phyloP scores from a whole-genome alignment of 169 alveolate genomes.

The Babesia caballi region DNA sequence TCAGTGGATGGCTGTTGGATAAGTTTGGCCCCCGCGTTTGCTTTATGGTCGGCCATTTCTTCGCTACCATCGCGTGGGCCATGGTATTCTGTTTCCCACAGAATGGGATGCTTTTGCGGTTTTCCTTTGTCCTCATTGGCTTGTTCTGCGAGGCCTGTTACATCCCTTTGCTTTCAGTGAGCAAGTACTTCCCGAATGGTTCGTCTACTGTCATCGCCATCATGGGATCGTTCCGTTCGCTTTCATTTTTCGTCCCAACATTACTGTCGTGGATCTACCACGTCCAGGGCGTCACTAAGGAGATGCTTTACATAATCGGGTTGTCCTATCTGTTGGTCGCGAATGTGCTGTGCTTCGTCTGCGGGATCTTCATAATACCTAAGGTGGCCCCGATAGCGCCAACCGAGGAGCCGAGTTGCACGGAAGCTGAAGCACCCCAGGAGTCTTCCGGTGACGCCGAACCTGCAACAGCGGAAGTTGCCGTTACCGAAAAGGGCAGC shows the following conservation, averaged over 20 bases:
- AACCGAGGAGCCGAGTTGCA: neutral
- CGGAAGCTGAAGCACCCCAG: neutral
- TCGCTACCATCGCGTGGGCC: slow-evolving; percentile 10
- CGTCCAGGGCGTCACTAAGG: neutral
- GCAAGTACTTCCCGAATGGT: slow-evolving; percentile 39
- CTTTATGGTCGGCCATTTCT: slow-evolving; percentile 31
- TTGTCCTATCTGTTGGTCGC: slow-evolving; percentile 6
- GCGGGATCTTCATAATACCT: slow-evolving; percentile 20
- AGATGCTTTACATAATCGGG: slow-evolving; percentile 17
- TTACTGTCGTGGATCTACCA: slow-evolving; percentile 6
- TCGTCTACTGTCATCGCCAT: slow-evolving; percentile 18
- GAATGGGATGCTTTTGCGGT: neutral
- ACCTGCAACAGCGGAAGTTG: neutral
- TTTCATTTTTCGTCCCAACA: slow-evolving; percentile 43
- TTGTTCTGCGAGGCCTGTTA: slow-evolving; percentile 34
- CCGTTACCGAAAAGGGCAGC: neutral
- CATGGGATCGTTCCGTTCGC: slow-evolving; percentile 46
- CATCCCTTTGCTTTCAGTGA: slow-evolving; percentile 45
- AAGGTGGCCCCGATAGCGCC: neutral
- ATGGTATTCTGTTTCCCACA: slow-evolving; percentile 15
- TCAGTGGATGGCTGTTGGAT: slow-evolving; percentile 44
- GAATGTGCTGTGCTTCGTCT: slow-evolving; percentile 3
- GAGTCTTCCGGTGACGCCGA: neutral
- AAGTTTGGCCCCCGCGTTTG: slow-evolving; percentile 30
- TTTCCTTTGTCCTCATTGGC: slow-evolving; percentile 37